A percentile compares a stretch with the other conserved stretches of the same genome.
Conservation (phyloP, 164 flowering plant species). For the Berberis vulgaris region DNA sequence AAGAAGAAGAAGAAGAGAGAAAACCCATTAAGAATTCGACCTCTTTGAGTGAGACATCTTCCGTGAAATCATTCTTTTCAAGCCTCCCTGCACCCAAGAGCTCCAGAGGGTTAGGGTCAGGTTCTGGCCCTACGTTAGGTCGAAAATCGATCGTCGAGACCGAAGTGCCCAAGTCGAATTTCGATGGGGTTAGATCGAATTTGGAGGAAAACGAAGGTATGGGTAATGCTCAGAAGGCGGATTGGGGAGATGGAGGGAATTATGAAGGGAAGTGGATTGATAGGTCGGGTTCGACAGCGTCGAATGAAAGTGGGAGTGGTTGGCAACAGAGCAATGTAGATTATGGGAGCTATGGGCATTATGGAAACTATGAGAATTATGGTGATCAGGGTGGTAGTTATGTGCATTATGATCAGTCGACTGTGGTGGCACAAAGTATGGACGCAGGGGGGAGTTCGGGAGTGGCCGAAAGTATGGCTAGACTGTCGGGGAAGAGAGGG, state of each 20-base stretch:
- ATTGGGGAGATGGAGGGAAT: conserved; percentile 2
- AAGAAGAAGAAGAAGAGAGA: conserved; percentile 29
- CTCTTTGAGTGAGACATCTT: conserved; percentile 16
- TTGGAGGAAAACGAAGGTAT: conserved; percentile 7
- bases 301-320: conserved; percentile 9
- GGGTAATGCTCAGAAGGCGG: background rate
- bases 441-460: conserved; percentile 1
- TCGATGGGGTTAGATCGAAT: background rate
- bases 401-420: conserved; percentile 28
- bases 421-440: background rate
- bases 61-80: conserved; percentile 47
- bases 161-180: conserved; percentile 16
- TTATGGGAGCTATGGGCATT: conserved; percentile 14
- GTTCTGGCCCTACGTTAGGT: conserved; percentile 31
- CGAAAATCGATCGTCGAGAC: conserved; percentile 54
- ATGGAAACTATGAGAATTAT: conserved; percentile 9
- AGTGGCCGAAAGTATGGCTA: conserved; percentile 16
- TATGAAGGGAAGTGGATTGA: conserved; percentile 13
- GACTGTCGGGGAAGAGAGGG: conserved; percentile 51
- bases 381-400: conserved; percentile 27
- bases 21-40: conserved; percentile 17
- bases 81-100: conserved; percentile 69
- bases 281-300: conserved; percentile 5
- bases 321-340: conserved; percentile 8
- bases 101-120: conserved; percentile 31